Base-by-base conservation (phyloP, 1,284 basidiomycete species). In the Cryptococcus deneoformans region DNA sequence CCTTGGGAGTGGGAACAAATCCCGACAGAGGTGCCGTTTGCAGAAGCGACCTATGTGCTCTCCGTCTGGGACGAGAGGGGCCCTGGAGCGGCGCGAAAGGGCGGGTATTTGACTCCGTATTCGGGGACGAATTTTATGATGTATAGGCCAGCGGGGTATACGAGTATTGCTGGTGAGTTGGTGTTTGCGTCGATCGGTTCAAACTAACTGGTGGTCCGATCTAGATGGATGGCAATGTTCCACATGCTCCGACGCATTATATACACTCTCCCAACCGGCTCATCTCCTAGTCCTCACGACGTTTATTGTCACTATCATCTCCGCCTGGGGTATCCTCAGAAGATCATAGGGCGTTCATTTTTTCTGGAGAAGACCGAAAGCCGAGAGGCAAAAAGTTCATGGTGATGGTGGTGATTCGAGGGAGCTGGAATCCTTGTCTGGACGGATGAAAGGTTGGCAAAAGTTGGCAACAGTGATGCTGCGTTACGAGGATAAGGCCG, bases 1-100 rank as follows among this genome's bases (percentile, higher is more conserved):
- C 79, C 87, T 2, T 92, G 83, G 67, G 80, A 82, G 50, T 93
- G 89, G 75, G 86, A 92, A 69, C 82, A 86, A 62, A 53, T 65
- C 5, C 80, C 89, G 55, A 85, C 84, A 0, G 81, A 80, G 45
- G 81, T 83, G 8, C 88, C 87, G 2, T 83, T 95, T 37, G 87
- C 84, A 0, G 85, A 85, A 61, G 86, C 83, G 24, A 84, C 82
- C 24, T 95, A 92, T 75, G 88, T 87, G 8, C 78, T 95, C 45
- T 82, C 84, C 45, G 85, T 96, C 29, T 90, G 83, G 79, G 92
- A 88, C 68, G 84, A 89, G 57, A 82, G 88, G 88, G 93, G 92
- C 0, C 80, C 84, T 5, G 82, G 79, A 10, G 85, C 85, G 0
- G 76, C 79, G 6, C 77, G 83, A 40, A 75, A 79, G 16, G 84